Percentiles rank a stretch among this genome's conserved stretches.
These are phyloP conservation scores for Babesia bovis DNA, from an alignment of 169 alveolate genomes.

Conservation along the genomic window DNA sequence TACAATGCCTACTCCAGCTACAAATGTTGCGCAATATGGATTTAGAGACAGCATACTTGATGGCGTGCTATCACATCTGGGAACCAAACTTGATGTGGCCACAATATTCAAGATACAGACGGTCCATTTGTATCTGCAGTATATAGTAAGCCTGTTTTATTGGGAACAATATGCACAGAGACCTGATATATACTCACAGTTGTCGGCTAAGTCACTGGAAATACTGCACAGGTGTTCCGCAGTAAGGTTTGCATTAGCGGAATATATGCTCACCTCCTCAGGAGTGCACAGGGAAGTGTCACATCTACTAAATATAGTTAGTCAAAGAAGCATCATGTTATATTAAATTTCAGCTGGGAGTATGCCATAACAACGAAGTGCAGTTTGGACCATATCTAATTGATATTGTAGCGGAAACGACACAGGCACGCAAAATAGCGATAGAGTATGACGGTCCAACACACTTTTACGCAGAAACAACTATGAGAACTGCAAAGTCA, in stretches of 20 bases:
- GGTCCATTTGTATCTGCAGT: constrained; percentile 43
- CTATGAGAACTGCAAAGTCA: constrained; percentile 64
- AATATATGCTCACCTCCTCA: constrained; percentile 62
- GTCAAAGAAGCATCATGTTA: not conserved
- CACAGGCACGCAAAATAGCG: constrained; percentile 13
- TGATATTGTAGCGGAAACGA: constrained; percentile 57
- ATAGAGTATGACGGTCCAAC: constrained; percentile 71
- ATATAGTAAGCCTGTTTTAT: constrained; percentile 18
- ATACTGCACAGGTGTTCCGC: constrained; percentile 32
- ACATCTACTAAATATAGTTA: constrained; percentile 32
- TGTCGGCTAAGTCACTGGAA: constrained; percentile 48
- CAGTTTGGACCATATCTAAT: constrained; percentile 64
- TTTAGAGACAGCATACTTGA: constrained; percentile 33
- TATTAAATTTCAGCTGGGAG: constrained; percentile 31
- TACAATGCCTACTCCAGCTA: constrained; percentile 12
- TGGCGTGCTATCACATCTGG: constrained; percentile 46
- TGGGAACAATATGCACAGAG: constrained; percentile 4
- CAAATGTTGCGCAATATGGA: constrained; percentile 9
- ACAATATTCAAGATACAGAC: constrained; percentile 62
- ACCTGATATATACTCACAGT: constrained; percentile 21
- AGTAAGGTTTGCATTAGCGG: constrained; percentile 52
- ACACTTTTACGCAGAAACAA: constrained; percentile 64
- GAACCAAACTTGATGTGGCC: constrained; percentile 50
- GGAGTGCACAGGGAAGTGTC: constrained; percentile 60
- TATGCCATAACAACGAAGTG: constrained; percentile 57